phyloP scores from a whole-genome alignment of 345 rosid species.

The Reutealis trisperma region DNA sequence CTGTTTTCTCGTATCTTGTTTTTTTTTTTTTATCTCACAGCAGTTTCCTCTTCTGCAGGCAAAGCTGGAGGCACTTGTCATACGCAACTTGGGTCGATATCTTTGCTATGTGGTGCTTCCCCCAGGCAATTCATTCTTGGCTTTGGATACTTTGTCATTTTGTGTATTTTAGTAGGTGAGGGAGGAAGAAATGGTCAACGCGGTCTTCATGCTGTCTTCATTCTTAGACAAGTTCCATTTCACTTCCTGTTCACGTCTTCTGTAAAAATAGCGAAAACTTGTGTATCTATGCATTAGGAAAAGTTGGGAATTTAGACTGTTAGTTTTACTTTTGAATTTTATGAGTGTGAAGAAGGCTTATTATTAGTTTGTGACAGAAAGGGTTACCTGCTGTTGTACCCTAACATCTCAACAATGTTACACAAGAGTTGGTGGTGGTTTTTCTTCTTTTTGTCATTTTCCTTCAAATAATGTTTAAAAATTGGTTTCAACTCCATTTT shows the following conservation, averaged over 20 bases:
- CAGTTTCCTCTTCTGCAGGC: conserved; percentile 20
- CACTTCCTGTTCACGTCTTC: neutral
- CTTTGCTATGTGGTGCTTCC: conserved; percentile 8
- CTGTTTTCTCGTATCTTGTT: neutral
- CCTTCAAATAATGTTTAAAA: neutral
- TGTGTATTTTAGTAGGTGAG: conserved; percentile 2
- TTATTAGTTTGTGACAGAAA: neutral
- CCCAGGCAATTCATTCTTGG: conserved; percentile 82
- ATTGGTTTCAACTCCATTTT: too few species aligned
- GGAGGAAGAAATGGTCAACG: neutral
- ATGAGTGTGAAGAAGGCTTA: neutral
- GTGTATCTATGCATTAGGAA: neutral
- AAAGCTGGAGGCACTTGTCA: conserved; percentile 18
- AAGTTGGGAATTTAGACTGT: neutral
- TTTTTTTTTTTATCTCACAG: conserved; percentile 6
- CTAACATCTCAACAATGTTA: neutral
- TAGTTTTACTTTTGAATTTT: neutral
- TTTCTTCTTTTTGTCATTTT: neutral
- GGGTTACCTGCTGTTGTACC: conserved; percentile 1
- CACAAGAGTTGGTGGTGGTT: neutral
- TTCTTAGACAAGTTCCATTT: neutral
- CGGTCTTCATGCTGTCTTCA: neutral
- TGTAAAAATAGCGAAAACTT: conserved; percentile 13
- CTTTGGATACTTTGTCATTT: conserved; percentile 36
- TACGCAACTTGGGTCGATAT: conserved; percentile 10